phyloP scores from a whole-genome alignment of 768 basidiomycete genomes.

The Leccinum longicurvipes region DNA sequence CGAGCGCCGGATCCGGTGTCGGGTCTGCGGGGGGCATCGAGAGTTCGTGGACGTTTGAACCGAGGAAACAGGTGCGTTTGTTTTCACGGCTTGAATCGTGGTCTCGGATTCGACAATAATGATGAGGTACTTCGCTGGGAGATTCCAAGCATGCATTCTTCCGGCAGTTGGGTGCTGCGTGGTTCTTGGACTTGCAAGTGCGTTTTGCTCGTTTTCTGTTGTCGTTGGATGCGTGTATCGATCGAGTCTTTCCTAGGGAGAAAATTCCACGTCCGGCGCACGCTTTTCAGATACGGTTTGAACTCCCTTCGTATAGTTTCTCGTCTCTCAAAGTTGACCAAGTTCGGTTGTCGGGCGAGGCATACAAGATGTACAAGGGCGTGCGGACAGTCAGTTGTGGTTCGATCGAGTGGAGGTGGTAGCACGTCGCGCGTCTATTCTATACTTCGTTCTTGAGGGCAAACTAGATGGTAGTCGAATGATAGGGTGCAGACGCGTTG shows the following conservation, averaged over 20 bases:
- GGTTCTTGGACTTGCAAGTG: slow-evolving; percentile 75
- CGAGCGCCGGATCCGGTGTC: slow-evolving; percentile 52
- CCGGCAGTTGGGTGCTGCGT: slow-evolving; percentile 66
- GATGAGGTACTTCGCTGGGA: slow-evolving; percentile 74
- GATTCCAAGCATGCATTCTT: slow-evolving; percentile 62
- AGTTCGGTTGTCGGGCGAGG: slow-evolving; percentile 73
- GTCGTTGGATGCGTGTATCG: background rate
- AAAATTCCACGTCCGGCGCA: slow-evolving; percentile 61
- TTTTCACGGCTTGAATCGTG: background rate
- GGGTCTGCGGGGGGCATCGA: slow-evolving; percentile 38
- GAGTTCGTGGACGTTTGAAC: slow-evolving; percentile 81
- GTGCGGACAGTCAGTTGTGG: slow-evolving; percentile 55
- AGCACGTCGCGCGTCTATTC: background rate
- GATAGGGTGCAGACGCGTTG: background rate
- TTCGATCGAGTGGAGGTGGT: slow-evolving; percentile 35
- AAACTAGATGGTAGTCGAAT: background rate
- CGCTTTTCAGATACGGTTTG: slow-evolving; percentile 70
- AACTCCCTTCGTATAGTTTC: slow-evolving; percentile 66
- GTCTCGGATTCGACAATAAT: background rate
- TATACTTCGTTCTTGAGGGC: background rate
- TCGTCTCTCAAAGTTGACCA: slow-evolving; percentile 85
- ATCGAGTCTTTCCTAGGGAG: slow-evolving; percentile 31
- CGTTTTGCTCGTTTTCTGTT: slow-evolving; percentile 18
- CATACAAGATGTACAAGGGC: slow-evolving; percentile 91
- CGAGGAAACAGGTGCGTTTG: slow-evolving; percentile 51